Conservation (phyloP, 257 asterid genomes). For the Buddleja alternifolia region DNA sequence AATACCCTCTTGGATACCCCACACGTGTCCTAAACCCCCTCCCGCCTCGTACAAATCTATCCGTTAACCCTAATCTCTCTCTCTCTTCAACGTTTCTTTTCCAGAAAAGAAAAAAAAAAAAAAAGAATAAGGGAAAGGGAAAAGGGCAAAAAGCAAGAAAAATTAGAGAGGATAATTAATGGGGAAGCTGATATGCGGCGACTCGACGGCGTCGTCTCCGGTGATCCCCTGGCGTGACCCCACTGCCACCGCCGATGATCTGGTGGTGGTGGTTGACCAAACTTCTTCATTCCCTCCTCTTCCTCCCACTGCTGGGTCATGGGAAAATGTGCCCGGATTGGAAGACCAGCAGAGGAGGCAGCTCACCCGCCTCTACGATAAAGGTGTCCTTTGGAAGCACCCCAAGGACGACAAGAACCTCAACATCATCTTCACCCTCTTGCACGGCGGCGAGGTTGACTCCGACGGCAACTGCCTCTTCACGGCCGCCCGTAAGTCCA, state of each 20-base stretch:
- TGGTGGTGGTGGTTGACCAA: slow-evolving; percentile 53
- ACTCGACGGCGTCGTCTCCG: slow-evolving; percentile 86
- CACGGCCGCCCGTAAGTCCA: slow-evolving; percentile 75
- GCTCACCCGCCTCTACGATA: slow-evolving; percentile 55
- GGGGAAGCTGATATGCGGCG: slow-evolving; percentile 94
- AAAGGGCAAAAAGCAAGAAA: neutral
- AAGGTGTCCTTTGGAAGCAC: slow-evolving; percentile 92
- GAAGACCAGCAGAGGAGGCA: slow-evolving; percentile 84
- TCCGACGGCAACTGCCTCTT: slow-evolving; percentile 89
- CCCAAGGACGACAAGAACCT: slow-evolving; percentile 50
- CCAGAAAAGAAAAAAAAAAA: slow-evolving; percentile 13
- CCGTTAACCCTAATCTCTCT: slow-evolving; percentile 56
- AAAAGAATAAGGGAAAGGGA: neutral
- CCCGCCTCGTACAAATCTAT: slow-evolving; percentile 54
- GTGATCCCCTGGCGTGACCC: slow-evolving; percentile 90
- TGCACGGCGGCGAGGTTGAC: slow-evolving; percentile 92
- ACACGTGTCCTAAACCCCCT: slow-evolving; percentile 48
- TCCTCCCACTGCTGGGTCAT: slow-evolving; percentile 36
- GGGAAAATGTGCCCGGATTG: slow-evolving; percentile 79
- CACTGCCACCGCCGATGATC: slow-evolving; percentile 53
- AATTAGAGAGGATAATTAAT: slow-evolving; percentile 29
- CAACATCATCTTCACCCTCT: slow-evolving; percentile 60
- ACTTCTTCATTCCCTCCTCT: slow-evolving; percentile 27
- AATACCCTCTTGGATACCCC: slow-evolving; percentile 25
- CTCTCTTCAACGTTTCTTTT: slow-evolving; percentile 41